Base-by-base conservation (phyloP, 2,329 filamentous ascomycete genomes). In the Penicillium occitanis region DNA sequence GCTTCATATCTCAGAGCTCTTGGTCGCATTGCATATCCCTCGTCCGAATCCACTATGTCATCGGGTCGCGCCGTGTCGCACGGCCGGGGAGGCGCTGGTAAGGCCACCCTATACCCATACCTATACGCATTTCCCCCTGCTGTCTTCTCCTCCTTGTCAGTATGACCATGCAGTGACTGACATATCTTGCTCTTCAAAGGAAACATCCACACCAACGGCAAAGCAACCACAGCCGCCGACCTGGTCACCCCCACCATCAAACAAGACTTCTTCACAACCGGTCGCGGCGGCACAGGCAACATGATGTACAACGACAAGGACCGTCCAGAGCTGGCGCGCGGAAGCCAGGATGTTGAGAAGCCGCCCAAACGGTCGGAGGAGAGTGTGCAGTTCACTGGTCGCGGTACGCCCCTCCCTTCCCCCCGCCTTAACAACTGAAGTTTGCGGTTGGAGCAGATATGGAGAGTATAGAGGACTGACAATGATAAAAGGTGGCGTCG, bases 251-350 rank as follows among this genome's bases (percentile, higher is more conserved):
- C 93, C 0, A 90, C 87, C 13, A 87, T 98, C 75, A 97, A 96
- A 81, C 86, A 86, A 57, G 81, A 90, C n/a, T 84, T 91, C 70
- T 93, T 94, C 75, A 97, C 93, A 22, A 97, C 93, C 2, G 93
- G 93, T 65, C 91, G 93, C 61, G 93, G 93, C 65, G 93, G 93
- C 68, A 89, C 87, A 4, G 93, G 93, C 67, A 97, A 96, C 82
- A 96, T 97, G 90, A 88, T 90, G 58, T 89, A 90, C 75, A 87
- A 87, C 69, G 90, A 95, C 72, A 87, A 89, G 3, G 80, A 83
- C 50, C 87, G 81, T 69, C 85, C 87, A 8, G 84, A 86, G 68
- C 75, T 91, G 75, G 92, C 93, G 42, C 90, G 93, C 69, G 84
- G 87, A 64, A 88, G 88, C 50, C 94, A 98, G 78, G 93, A 97